phyloP scores from a whole-genome alignment of 345 rosid species.

The Hibiscus mutabilis region DNA sequence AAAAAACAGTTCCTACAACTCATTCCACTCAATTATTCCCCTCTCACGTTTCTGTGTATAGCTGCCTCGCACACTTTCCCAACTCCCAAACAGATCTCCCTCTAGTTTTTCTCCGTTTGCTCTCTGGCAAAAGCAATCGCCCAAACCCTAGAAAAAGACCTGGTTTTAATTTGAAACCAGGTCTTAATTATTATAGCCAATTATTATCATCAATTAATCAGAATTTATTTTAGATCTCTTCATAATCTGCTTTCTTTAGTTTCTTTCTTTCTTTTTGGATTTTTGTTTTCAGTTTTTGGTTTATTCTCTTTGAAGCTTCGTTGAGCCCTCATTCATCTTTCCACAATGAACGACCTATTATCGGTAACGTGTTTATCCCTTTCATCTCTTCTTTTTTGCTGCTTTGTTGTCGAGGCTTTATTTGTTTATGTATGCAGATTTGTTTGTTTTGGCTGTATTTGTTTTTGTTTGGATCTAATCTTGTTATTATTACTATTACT shows the following conservation, averaged over 20 bases:
- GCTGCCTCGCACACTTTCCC: background rate
- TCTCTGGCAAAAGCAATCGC: background rate
- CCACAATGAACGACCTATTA: slow-evolving; percentile 75
- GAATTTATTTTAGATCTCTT: slow-evolving; percentile 7
- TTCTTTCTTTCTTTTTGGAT: background rate
- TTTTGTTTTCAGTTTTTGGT: background rate
- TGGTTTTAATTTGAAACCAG: slow-evolving; percentile 15
- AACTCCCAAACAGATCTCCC: background rate
- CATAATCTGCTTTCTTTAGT: background rate
- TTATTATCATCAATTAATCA: background rate
- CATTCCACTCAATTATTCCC: background rate
- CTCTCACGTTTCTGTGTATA: background rate
- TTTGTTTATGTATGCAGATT: background rate
- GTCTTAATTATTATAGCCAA: background rate
- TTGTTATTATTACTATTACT: background rate
- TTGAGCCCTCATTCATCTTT: slow-evolving; percentile 21
- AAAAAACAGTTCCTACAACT: background rate
- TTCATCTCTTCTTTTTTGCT: background rate
- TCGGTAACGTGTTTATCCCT: slow-evolving; percentile 36
- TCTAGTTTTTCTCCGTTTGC: background rate
- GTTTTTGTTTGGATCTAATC: slow-evolving; percentile 24
- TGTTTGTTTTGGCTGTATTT: slow-evolving; percentile 2
- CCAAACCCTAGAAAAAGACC: slow-evolving; percentile 6
- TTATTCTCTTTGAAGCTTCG: slow-evolving; percentile 23
- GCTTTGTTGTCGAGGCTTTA: background rate